Evolutionary conservation across 371 early-diverging fungal species (phyloP).

Genomic region (Zychaea mexicana): DNA sequence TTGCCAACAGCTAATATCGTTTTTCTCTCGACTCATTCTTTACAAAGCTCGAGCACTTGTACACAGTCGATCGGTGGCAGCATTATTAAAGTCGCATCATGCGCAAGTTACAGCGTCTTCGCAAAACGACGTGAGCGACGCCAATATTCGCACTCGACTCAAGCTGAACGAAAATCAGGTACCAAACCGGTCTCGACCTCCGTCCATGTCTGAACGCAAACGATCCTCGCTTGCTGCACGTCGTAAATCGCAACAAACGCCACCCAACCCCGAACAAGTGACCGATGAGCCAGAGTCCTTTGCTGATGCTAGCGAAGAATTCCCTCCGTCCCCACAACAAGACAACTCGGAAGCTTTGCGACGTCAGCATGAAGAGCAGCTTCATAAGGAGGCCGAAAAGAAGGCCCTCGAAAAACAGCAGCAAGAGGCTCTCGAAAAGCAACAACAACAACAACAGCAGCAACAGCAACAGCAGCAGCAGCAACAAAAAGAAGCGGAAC

Average conservation of each 20-base stretch:
- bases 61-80: constrained; percentile 69
- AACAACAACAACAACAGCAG: constrained; percentile 11
- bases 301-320: constrained; percentile 32
- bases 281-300: constrained; percentile 29
- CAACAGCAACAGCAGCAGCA: constrained; percentile 20
- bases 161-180: constrained; percentile 43
- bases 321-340: constrained; percentile 17
- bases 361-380: not conserved
- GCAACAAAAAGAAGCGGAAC: constrained; percentile 4
- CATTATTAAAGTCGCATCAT: constrained; percentile 55
- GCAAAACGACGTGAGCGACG: constrained; percentile 40
- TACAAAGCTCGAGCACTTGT: constrained; percentile 66
- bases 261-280: not conserved
- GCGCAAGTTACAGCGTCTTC: constrained; percentile 55
- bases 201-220: constrained; percentile 37
- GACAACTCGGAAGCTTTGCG: not conserved
- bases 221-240: constrained; percentile 27
- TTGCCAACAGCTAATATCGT: no score
- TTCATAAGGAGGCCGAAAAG: constrained; percentile 12
- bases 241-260: constrained; percentile 10
- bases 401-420: constrained; percentile 5
- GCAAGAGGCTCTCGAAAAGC: not conserved
- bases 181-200: constrained; percentile 37
- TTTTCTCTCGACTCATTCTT: not conserved
- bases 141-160: constrained; percentile 36